Base-by-base conservation (phyloP, 768 basidiomycete species). In the Floccularia luteovirens region DNA sequence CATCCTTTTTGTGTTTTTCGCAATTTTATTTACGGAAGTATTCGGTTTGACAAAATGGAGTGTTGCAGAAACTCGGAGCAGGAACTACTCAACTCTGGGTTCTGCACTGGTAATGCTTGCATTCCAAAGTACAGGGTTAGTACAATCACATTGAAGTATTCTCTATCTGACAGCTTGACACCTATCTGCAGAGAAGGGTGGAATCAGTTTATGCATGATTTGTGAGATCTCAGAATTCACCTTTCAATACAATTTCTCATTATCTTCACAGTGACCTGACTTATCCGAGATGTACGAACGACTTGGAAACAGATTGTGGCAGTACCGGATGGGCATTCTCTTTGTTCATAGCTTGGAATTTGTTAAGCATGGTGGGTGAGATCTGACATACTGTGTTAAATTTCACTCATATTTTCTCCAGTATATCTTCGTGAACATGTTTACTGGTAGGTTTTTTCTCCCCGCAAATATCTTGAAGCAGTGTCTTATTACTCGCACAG, bases 151-250 rank as follows among this genome's bases (percentile, higher is more conserved):
- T 36, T 31, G 10, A n/a, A 25, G 17, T 33, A 31, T 28, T 38
- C 38, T 33, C 55, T 25, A 49, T 31, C 4, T 38, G 42, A 48
- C 22, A 48, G 37, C 33, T 33, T 39, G 8, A 8, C 16, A 8
- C 16, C 7, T 21, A 13, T 13, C 38, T 47, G 5, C 47, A 92
- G 92, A 6, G 93, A 97, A 58, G 90, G 82, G 0, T 98, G 94
- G 94, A 97, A 97, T 56, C 79, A 83, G 50, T 96, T 83, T 57
- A 97, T 97, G 94, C 93, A 97, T 55, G 89, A 97, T 61, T 94
- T 79, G 89, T 92, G 56, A 53, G 83, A 28, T 24, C 24, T 38
- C 2, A 13, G 13, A 23, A 43, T 30, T 24, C 19, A 28, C 23
- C n/a, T 27, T 23, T 38, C 21, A n/a, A 31, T 32, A 10, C 39